Evolutionary conservation across 768 basidiomycete genomes (phyloP).

Genomic region (Hygrophorus pudorinus): DNA sequence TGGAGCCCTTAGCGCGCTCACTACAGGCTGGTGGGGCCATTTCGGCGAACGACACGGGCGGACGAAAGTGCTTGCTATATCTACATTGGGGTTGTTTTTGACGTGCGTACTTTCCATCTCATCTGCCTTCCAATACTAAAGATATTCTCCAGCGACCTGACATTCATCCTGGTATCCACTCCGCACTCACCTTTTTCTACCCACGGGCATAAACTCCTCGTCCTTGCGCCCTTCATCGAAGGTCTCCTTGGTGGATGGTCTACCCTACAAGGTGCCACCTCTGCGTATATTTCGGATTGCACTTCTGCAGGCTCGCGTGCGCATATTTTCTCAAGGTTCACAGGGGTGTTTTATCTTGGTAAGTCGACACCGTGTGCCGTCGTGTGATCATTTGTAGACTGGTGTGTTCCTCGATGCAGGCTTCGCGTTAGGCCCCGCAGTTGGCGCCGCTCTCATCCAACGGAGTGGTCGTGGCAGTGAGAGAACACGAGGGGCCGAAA

Average conservation of each 20-base stretch:
- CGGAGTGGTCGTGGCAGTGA: conserved; percentile 15
- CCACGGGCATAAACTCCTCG: conserved; percentile 67
- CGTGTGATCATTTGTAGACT: too few species aligned
- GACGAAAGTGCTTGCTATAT: conserved; percentile 63
- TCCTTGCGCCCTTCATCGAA: conserved; percentile 75
- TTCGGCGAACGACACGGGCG: conserved; percentile 74
- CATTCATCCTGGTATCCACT: conserved; percentile 75
- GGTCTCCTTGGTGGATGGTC: conserved; percentile 80
- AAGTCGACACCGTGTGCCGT: too few species aligned
- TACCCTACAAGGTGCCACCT: conserved; percentile 64
- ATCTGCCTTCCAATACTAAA: conserved; percentile 4
- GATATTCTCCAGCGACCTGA: conserved; percentile 50
- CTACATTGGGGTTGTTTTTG: conserved; percentile 48
- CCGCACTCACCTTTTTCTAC: conserved; percentile 48
- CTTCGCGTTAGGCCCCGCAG: conserved; percentile 50
- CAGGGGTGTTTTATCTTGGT: conserved; percentile 48
- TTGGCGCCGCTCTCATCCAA: conserved; percentile 63
- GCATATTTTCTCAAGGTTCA: conserved; percentile 61
- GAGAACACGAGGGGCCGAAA: conserved; percentile 10
- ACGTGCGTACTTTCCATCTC: conserved; percentile 21
- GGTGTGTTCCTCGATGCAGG: too few species aligned
- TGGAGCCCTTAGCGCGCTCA: conserved; percentile 75
- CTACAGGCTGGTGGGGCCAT: conserved; percentile 85
- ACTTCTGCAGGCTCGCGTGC: conserved; percentile 78
- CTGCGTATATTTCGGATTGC: conserved; percentile 78